Evolutionary conservation across 2,329 filamentous ascomycete species (phyloP), one percentile per base, ranked within the genome.

Genomic region (Penicillium sp.): DNA sequence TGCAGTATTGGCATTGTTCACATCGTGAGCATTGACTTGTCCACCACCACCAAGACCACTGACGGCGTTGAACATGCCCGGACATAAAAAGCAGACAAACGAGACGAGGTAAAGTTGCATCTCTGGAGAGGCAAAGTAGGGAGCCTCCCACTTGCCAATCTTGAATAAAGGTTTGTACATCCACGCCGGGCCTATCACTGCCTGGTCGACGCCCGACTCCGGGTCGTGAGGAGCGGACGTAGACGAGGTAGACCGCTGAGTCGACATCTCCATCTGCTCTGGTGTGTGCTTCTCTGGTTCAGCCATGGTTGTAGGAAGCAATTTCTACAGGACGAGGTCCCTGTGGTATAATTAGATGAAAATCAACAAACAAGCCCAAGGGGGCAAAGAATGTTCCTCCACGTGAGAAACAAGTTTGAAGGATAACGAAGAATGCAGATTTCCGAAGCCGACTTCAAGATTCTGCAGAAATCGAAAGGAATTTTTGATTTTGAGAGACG

Each of bases 111-210:
- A 61, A 30, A 91, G 77, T 71, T 91, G 87, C 40, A 83, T 70
- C 62, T 83, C 80, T 11, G 87, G 87, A 49, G 86, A 88, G 18
- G 87, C 87, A 67, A 86, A 90, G 78, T 83, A 88, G 3, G 77
- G 76, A 7, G 86, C 52, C 56, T 78, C 77, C 50, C 71, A 70
- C 41, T 74, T 72, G 14, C 78, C 77, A 49, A 89, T 51, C 49
- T 74, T 78, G 62, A 81, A 63, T 19, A 61, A 47, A 41, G 77
- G 74, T 63, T 79, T 82, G 76, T 90, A 89, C 72, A 83, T 84
- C 86, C 86, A 89, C 55, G 70, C 57, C 40, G 66, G 69, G 2
- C 71, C 72, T 18, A 59, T 51, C 40, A 59, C 51, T n/a, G 53
- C 25, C 34, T 54, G 46, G 41, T 62, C 57, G 25, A 54, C 45